Percentiles rank a stretch among this genome's conserved stretches.
Conservation (phyloP, 495 filamentous ascomycete genomes). For the Staphylotrichum longicolle region DNA sequence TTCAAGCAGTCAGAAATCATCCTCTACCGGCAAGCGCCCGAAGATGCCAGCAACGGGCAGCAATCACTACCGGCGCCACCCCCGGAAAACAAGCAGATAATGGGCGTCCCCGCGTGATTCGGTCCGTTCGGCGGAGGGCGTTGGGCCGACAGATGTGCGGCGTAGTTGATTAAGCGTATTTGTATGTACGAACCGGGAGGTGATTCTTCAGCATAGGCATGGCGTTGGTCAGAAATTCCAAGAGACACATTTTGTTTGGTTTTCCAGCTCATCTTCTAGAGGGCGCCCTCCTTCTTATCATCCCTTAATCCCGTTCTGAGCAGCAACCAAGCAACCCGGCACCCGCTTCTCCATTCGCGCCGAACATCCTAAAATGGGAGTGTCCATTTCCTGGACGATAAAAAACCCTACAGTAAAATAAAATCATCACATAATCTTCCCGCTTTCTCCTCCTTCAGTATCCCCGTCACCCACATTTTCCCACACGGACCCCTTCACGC, state of each 20-base stretch:
- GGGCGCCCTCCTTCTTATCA: background rate
- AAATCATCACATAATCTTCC: background rate
- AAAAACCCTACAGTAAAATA: constrained; percentile 8
- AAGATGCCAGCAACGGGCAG: constrained; percentile 43
- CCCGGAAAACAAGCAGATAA: constrained; percentile 29
- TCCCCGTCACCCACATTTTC: background rate
- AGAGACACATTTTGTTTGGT: constrained; percentile 1
- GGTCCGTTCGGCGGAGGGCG: background rate
- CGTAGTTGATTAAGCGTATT: constrained; percentile 11
- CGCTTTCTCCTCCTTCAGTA: background rate
- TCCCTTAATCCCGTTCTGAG: background rate
- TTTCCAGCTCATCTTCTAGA: background rate
- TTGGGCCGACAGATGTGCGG: background rate
- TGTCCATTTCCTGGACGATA: constrained; percentile 4
- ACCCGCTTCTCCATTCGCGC: background rate
- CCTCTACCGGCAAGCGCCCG: constrained; percentile 91
- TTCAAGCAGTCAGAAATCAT: constrained; percentile 99
- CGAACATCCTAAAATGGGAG: too few relatives aligned
- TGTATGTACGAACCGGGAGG: constrained; percentile 20
- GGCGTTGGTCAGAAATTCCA: constrained; percentile 20
- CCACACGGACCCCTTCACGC: constrained; percentile 16
- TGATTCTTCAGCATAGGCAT: constrained; percentile 28
- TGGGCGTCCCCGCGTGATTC: constrained; percentile 29
- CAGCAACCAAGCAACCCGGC: background rate
- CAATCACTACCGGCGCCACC: constrained; percentile 29